A percentile compares a stretch with the other conserved stretches of the same genome.
Conservation (phyloP, 1,139 yeast genomes). For the Saccharomyces pastorianus region DNA sequence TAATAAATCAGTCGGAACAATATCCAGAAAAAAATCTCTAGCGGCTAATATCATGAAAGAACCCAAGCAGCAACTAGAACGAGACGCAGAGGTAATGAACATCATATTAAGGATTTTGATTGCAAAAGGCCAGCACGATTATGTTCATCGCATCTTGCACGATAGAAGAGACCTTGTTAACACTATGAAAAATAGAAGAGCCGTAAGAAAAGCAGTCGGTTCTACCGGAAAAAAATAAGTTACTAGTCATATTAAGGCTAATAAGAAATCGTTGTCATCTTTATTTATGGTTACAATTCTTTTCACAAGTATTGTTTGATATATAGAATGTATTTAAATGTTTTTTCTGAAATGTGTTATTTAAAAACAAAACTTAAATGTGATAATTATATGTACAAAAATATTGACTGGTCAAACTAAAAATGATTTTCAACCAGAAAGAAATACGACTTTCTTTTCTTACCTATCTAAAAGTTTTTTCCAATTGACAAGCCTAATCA, state of each 20-base stretch:
- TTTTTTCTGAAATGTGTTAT: too few relatives aligned
- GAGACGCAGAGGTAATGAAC: slow-evolving; percentile 41
- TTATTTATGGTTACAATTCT: background rate
- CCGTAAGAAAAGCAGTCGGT: background rate
- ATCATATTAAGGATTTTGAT: slow-evolving; percentile 53
- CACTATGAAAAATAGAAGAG: slow-evolving; percentile 54
- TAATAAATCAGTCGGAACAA: background rate
- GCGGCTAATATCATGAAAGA: background rate
- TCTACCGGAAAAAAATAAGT: background rate
- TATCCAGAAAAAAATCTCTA: background rate
- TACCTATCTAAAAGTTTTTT: too few relatives aligned
- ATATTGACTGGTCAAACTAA: too few relatives aligned
- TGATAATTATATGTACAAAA: too few relatives aligned
- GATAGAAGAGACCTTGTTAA: slow-evolving; percentile 58
- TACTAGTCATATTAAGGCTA: too few relatives aligned
- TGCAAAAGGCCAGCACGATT: slow-evolving; percentile 39
- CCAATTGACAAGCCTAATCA: too few relatives aligned
- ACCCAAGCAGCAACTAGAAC: background rate
- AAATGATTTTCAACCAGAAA: too few relatives aligned
- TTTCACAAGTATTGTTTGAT: too few relatives aligned
- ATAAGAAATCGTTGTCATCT: background rate
- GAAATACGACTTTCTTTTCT: too few relatives aligned
- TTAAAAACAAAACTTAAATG: too few relatives aligned
- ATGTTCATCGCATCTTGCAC: slow-evolving; percentile 48
- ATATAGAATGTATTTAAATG: too few relatives aligned